Conservation (phyloP, 768 basidiomycete genomes). For the Suillus subluteus region DNA sequence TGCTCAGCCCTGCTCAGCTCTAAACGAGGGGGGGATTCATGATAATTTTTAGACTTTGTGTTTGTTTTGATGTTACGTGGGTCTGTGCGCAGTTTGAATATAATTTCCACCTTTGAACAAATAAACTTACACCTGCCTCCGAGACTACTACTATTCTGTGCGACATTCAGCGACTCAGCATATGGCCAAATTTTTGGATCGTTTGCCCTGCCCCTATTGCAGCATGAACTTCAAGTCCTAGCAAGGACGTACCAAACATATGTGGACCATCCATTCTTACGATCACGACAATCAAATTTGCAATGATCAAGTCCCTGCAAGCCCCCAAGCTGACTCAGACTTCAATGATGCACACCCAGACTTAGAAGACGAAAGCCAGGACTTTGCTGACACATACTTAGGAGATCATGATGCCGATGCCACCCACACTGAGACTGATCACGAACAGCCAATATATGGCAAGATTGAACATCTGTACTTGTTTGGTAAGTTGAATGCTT, state of each 20-base stretch:
- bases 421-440: background rate
- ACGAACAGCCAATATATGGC: background rate
- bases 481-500: background rate
- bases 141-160: background rate
- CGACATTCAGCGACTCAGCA: background rate
- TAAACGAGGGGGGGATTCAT: background rate
- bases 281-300: background rate
- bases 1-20: background rate
- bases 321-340: background rate
- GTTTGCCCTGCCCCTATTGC: conserved; percentile 3
- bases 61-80: background rate
- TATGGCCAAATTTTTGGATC: conserved; percentile 3
- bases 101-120: background rate
- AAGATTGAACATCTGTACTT: background rate
- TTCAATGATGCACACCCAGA: background rate
- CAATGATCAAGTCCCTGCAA: background rate
- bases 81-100: background rate
- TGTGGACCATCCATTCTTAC: background rate
- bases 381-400: background rate
- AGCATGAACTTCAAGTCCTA: conserved; percentile 2
- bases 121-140: background rate
- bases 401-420: background rate
- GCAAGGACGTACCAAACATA: conserved; percentile 8
- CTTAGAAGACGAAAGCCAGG: background rate
- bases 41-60: conserved; percentile 5